Evolutionary conservation across 2,329 filamentous ascomycete species (phyloP).

Genomic region (Xylaria polymorpha): DNA sequence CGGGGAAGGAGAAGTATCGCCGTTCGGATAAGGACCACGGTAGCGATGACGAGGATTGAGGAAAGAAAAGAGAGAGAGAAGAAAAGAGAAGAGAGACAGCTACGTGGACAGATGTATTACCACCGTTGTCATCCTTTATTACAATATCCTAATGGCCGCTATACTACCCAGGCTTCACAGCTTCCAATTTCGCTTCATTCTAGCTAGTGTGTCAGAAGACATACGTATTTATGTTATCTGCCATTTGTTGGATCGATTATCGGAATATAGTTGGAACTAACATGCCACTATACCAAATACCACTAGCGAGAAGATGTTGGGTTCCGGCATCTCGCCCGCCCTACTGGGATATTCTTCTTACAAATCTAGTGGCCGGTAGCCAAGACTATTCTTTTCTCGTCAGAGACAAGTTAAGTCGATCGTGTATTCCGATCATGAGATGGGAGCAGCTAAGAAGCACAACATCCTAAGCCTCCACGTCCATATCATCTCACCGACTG

Average conservation of each 20-base stretch:
- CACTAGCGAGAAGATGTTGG: not conserved
- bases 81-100: not conserved
- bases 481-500: not conserved
- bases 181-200: not conserved
- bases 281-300: not conserved
- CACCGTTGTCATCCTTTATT: constrained; percentile 12
- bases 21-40: constrained; percentile 70
- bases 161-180: not conserved
- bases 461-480: not conserved
- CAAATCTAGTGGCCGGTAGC: not conserved
- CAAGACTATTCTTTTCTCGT: not conserved
- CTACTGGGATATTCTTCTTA: not conserved
- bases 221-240: not conserved
- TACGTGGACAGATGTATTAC: constrained; percentile 25
- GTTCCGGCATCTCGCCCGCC: not conserved
- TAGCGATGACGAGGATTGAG: constrained; percentile 41
- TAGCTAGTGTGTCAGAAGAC: not conserved
- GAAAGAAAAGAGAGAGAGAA: not conserved
- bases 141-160: constrained; percentile 17
- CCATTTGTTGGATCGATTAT: not conserved
- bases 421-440: constrained; percentile 4
- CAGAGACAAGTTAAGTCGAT: not conserved
- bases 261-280: not conserved
- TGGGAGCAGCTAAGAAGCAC: not conserved
- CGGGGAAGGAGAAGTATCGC: constrained; percentile 77